These are phyloP conservation scores for Ophiostoma tasmaniense DNA, from an alignment of 2,329 filamentous ascomycete species.

Conservation along the genomic window DNA sequence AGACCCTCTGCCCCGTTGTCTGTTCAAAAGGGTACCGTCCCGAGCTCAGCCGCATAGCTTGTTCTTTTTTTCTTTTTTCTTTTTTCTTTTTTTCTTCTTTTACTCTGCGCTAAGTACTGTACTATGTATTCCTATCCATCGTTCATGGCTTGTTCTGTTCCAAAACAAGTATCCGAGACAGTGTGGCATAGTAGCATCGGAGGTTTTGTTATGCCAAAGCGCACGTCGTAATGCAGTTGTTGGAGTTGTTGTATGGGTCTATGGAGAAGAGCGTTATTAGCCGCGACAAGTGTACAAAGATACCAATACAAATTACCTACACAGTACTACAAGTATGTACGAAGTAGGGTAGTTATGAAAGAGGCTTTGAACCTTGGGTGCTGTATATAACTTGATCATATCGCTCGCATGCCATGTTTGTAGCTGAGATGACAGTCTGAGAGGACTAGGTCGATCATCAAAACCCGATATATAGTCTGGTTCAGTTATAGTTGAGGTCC, in stretches of 20 bases:
- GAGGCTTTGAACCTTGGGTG: not conserved
- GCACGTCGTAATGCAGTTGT: not conserved
- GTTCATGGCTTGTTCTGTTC: not conserved
- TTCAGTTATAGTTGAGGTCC: not conserved
- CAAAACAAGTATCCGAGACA: not conserved
- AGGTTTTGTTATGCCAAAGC: conserved; percentile 1
- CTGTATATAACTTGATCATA: not conserved
- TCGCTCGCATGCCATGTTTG: not conserved
- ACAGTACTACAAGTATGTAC: not conserved
- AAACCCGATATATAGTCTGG: not conserved
- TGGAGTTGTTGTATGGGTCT: not conserved
- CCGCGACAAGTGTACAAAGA: not conserved
- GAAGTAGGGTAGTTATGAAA: no score
- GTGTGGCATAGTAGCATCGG: not conserved
- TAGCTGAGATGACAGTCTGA: not conserved
- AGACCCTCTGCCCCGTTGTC: not conserved
- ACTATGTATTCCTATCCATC: no score
- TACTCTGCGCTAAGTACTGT: not conserved
- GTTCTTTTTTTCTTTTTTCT: not conserved
- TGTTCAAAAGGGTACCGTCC: not conserved
- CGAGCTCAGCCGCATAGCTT: not conserved
- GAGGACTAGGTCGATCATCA: not conserved
- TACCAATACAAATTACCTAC: not conserved
- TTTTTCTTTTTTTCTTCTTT: not conserved
- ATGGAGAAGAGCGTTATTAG: not conserved